Evolutionary conservation across 495 filamentous ascomycete species (phyloP).

Genomic region (Neurospora sp.): DNA sequence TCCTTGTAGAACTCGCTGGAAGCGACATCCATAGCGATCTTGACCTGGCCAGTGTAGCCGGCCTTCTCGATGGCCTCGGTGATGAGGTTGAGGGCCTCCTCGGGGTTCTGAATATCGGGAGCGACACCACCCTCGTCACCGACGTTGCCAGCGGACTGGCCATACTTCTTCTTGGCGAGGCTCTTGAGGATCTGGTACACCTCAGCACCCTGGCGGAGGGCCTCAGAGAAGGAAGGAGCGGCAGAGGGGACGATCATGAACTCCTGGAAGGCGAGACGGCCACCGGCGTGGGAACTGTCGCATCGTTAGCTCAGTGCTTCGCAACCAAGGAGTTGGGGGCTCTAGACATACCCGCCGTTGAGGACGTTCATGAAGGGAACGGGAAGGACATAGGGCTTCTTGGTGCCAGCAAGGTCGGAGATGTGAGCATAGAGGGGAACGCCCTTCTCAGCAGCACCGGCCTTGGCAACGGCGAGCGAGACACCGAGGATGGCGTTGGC

Average conservation of each 20-base stretch:
- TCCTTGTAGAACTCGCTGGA: slow-evolving; percentile 99
- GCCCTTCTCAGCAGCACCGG: slow-evolving; percentile 94
- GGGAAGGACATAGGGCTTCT: slow-evolving; percentile 98
- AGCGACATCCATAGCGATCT: slow-evolving; percentile 99
- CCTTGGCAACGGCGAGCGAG: slow-evolving; percentile 92
- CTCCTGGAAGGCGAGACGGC: slow-evolving; percentile 98
- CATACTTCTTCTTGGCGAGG: slow-evolving; percentile 99
- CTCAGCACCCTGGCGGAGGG: slow-evolving; percentile 88
- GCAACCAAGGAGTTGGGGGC: not conserved
- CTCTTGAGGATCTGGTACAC: slow-evolving; percentile 97
- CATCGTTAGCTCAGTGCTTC: slow-evolving; percentile 17
- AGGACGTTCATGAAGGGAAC: slow-evolving; percentile 99
- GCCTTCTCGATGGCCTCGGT: slow-evolving; percentile 86
- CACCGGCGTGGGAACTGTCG: slow-evolving; percentile 82
- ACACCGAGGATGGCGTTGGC: slow-evolving; percentile 99
- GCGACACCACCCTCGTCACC: slow-evolving; percentile 99
- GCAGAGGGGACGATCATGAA: slow-evolving; percentile 97
- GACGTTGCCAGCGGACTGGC: slow-evolving; percentile 96
- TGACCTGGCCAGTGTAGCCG: slow-evolving; percentile 88
- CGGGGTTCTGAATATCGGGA: slow-evolving; percentile 92
- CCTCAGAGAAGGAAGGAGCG: slow-evolving; percentile 86
- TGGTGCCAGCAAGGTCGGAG: slow-evolving; percentile 95
- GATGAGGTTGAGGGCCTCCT: slow-evolving; percentile 97
- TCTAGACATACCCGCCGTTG: slow-evolving; percentile 66
- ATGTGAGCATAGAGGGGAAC: slow-evolving; percentile 97